phyloP scores from a whole-genome alignment of 129 eudicot species.

The Centella asiatica region DNA sequence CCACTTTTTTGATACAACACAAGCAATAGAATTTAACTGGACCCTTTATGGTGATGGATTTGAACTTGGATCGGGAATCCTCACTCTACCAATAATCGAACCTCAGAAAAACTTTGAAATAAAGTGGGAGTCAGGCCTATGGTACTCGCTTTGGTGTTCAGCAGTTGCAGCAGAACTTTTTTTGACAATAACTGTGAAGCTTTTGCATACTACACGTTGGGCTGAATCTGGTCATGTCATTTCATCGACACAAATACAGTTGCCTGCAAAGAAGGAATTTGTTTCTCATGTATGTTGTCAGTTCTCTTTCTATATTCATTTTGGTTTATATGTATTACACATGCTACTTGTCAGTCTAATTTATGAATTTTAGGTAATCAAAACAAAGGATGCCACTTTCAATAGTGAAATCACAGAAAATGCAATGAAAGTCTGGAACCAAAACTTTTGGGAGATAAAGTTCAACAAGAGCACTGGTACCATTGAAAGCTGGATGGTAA shows the following conservation, averaged over 20 bases:
- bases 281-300: conserved; percentile 49
- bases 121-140: conserved; percentile 65
- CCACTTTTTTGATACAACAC: conserved; percentile 59
- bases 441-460: conserved; percentile 48
- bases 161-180: conserved; percentile 50
- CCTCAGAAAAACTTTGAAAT: conserved; percentile 58
- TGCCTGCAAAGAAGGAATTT: conserved; percentile 46
- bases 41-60: conserved; percentile 69
- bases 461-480: conserved; percentile 55
- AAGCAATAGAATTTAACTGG: conserved; percentile 66
- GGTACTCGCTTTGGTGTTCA: conserved; percentile 57
- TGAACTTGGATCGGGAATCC: conserved; percentile 59
- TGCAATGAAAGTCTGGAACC: conserved; percentile 36
- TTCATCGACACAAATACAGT: conserved; percentile 63
- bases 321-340: neutral
- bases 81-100: conserved; percentile 42
- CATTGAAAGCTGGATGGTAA: conserved; percentile 91
- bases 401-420: conserved; percentile 39
- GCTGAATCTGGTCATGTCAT: conserved; percentile 67
- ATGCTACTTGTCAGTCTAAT: conserved; percentile 6
- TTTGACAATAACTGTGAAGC: conserved; percentile 58
- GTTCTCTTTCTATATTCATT: neutral
- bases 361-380: conserved; percentile 42
- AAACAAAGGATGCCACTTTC: conserved; percentile 23
- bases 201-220: conserved; percentile 59